Base-by-base conservation (phyloP, 352 stramenopile genomes). In the Globisporangium parvum region DNA sequence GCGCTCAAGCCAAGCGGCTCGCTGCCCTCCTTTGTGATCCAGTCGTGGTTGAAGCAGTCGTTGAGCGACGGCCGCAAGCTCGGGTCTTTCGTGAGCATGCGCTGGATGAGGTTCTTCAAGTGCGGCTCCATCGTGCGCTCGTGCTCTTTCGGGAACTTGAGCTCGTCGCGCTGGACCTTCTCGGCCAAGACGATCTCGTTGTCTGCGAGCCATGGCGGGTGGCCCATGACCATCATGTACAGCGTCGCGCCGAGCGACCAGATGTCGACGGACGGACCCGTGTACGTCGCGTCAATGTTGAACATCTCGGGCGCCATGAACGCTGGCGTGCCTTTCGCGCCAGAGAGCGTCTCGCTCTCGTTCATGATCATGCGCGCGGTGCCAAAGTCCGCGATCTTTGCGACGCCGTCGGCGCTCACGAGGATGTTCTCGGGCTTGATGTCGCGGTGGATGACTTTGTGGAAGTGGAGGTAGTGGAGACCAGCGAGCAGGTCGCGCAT, bases 301-400 rank as follows among this genome's bases (percentile, higher is more conserved):
- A 97, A 95, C 77, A 97, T 93, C 66, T 97, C 88, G 1, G 88
- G 88, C 0, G 88, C 87, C 88, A 97, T 97, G 49, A 96, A 97
- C 18, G 87, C 87, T 20, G 84, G 83, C 6, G 86, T 95, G 0
- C 87, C 84, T 54, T 93, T 95, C 8, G 87, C 80, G 0, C 76
- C 83, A 0, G 81, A 90, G 11, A 96, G 74, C 2, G 83, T 92
- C 59, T 96, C 85, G 6, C 65, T 88, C 65, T 95, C 86, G 62
- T 91, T 91, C 81, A 94, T 95, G 44, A 96, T 84, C 78, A 96
- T 95, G 26, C 86, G 83, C 14, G 88, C 87, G 8, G 85, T 91
- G 35, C 88, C 88, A 68, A 96, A 96, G 60, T 96, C 88, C 6
- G 86, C 87, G 54, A 96, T 95, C 70, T 96, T 96, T 17, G 87